Base-by-base conservation (phyloP, 2,329 filamentous ascomycete species). In the Scedosporium apiospermum region DNA sequence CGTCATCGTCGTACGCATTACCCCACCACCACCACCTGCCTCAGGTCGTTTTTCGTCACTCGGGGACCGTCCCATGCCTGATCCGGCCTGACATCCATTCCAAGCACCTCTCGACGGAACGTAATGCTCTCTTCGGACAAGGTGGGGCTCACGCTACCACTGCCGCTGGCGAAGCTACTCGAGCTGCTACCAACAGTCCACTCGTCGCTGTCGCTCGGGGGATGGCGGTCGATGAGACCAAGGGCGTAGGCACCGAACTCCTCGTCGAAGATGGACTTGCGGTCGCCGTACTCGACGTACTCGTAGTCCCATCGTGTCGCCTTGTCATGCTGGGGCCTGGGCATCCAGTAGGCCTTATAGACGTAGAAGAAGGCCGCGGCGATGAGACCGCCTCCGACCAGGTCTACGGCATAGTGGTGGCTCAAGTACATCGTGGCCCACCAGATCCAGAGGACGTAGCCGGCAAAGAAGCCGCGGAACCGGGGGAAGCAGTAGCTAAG, bases 401-500 rank as follows among this genome's bases (percentile, higher is more conserved):
- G 81, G 74, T 98, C 93, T 49, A 98, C 89, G 38, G 93, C 93
- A 73, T 98, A 98, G 78, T 98, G 93, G 76, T 98, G 93, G 70
- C 91, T 96, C 61, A 98, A 84, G 72, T 98, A 97, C 91, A 98
- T 96, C 68, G 93, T 98, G 12, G 93, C 90, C 92, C 93, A 98
- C 90, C 92, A 97, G 70, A 97, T 87, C 93, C 93, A 97, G 72
- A 89, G 83, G 55, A 89, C 89, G 75, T 97, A 98, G 66, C 84
- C 81, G 66, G 93, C 83, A 76, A 96, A 96, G 61, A 95, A 76
- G 12, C 88, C 86, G 67, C 89, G 87, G 67, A 96, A 83, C 65
- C 85, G 86, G 4, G 93, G 93, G 80, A 98, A 97, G 73, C 90
- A 87, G 75, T 96, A 88, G 75, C 88, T 90, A 87, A 98, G 90